Evolutionary conservation across 495 filamentous ascomycete genomes (phyloP).

Genomic region (Trichoderma reesei): DNA sequence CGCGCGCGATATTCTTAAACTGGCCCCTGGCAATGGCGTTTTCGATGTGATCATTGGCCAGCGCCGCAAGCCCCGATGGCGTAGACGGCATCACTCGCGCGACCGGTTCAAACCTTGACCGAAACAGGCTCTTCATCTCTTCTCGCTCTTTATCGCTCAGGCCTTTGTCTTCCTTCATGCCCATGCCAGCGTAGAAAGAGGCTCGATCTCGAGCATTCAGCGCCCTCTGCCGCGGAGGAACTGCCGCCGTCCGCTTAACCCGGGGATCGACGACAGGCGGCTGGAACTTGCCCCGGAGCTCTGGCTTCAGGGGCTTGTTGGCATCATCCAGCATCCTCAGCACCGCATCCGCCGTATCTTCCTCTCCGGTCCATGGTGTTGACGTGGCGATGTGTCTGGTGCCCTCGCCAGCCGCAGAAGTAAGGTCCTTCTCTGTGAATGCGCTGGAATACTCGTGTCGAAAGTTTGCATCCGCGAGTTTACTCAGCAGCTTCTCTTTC

Average conservation of each 20-base stretch:
- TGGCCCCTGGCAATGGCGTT: constrained; percentile 87
- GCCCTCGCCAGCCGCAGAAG: constrained; percentile 57
- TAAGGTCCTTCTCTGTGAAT: constrained; percentile 55
- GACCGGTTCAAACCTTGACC: constrained; percentile 66
- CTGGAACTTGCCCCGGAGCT: constrained; percentile 35
- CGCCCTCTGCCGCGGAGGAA: constrained; percentile 47
- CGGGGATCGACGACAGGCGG: constrained; percentile 50
- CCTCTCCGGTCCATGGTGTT: constrained; percentile 68
- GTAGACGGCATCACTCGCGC: constrained; percentile 70
- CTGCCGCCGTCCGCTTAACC: constrained; percentile 32
- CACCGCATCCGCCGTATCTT: constrained; percentile 62
- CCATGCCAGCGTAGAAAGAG: constrained; percentile 55
- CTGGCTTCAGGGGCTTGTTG: constrained; percentile 55
- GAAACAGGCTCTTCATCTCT: constrained; percentile 57
- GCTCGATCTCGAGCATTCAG: constrained; percentile 72
- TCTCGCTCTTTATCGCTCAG: constrained; percentile 56
- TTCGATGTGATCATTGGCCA: constrained; percentile 91
- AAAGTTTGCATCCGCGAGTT: constrained; percentile 62
- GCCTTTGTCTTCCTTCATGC: constrained; percentile 21
- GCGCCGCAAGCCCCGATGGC: constrained; percentile 63
- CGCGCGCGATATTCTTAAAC: constrained; percentile 79
- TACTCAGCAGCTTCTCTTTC: constrained; percentile 62
- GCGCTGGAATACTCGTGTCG: constrained; percentile 56
- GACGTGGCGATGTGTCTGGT: constrained; percentile 63
- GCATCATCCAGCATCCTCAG: constrained; percentile 84